Conservation (phyloP, 257 asterid species). For the Solanum sparsipilum region DNA sequence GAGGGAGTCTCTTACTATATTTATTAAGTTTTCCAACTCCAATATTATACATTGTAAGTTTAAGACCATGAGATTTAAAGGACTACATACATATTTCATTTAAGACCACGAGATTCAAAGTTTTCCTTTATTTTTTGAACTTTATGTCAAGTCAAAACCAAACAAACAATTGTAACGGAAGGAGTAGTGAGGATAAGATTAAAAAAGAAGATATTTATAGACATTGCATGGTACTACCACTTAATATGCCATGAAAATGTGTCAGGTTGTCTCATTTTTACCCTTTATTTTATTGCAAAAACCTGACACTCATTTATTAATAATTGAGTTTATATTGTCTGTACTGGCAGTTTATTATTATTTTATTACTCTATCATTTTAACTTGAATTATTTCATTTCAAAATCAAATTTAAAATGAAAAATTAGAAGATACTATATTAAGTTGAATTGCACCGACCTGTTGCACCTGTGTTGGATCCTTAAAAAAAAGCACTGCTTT, state of each 20-base stretch:
- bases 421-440: neutral
- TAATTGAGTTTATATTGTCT: neutral
- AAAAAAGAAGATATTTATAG: neutral
- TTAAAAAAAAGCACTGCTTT: neutral
- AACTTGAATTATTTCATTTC: neutral
- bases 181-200: neutral
- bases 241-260: neutral
- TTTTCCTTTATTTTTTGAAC: rapidly evolving
- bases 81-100: neutral
- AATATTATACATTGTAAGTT: too few relatives aligned
- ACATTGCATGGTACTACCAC: neutral
- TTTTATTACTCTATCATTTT: neutral
- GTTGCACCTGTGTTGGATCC: neutral
- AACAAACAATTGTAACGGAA: neutral
- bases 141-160: rapidly evolving
- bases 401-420: neutral
- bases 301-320: neutral
- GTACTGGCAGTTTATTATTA: neutral
- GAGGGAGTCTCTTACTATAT: neutral
- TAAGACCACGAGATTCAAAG: neutral
- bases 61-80: neutral
- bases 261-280: neutral
- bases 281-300: neutral
- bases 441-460: neutral
- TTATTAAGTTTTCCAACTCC: neutral